phyloP scores from a whole-genome alignment of 257 asterid species.

The Penstemon eatonii region DNA sequence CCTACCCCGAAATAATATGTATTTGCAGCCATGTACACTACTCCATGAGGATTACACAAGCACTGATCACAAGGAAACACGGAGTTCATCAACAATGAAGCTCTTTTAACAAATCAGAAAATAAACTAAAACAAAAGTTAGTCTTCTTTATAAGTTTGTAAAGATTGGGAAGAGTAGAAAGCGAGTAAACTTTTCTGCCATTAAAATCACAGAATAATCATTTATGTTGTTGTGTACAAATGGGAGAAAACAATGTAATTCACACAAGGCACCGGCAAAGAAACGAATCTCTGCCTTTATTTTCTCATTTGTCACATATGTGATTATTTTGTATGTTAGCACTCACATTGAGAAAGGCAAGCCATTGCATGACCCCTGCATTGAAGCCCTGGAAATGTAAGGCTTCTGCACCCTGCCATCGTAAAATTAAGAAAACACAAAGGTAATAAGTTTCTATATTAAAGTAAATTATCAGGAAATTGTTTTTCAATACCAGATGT shows the following conservation, averaged over 20 bases:
- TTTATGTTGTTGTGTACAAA: slow-evolving; percentile 25
- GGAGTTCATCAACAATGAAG: slow-evolving; percentile 22
- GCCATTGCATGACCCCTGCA: slow-evolving; percentile 77
- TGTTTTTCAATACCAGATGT: slow-evolving; percentile 85
- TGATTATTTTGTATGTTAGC: slow-evolving; percentile 51
- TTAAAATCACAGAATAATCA: slow-evolving; percentile 72
- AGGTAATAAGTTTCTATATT: not conserved
- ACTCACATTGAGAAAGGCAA: slow-evolving; percentile 81
- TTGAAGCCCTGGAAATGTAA: slow-evolving; percentile 97
- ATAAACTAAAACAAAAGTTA: slow-evolving; percentile 11
- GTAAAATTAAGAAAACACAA: not conserved
- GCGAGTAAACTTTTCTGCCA: slow-evolving; percentile 96
- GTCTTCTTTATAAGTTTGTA: slow-evolving; percentile 78
- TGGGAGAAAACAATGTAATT: slow-evolving; percentile 61
- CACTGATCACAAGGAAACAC: slow-evolving; percentile 46
- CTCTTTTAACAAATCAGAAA: not conserved
- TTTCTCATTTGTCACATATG: slow-evolving; percentile 23
- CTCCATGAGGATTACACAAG: slow-evolving; percentile 55
- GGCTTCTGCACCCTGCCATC: slow-evolving; percentile 59
- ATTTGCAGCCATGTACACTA: slow-evolving; percentile 94
- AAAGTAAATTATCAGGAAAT: slow-evolving; percentile 18
- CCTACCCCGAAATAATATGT: slow-evolving; percentile 96
- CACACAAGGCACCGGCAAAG: slow-evolving; percentile 93
- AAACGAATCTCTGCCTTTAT: slow-evolving; percentile 53
- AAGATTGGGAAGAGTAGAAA: slow-evolving; percentile 65